Evolutionary conservation across 768 basidiomycete genomes (phyloP).

Genomic region (Macrolepiota albuminosa): DNA sequence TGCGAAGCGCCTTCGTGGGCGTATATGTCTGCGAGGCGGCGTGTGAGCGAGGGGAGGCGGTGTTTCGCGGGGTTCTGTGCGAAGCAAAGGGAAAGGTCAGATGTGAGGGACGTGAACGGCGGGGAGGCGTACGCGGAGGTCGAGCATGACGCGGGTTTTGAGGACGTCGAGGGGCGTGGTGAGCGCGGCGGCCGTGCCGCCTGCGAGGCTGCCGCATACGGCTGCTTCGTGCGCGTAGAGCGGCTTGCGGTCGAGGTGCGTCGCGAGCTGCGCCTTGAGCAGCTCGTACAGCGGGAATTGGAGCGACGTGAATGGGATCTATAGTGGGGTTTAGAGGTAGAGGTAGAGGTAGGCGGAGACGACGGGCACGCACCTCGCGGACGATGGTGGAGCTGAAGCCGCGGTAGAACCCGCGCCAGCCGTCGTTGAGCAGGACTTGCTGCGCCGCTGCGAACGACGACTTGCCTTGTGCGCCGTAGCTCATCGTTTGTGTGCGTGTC

Average conservation of each 20-base stretch:
- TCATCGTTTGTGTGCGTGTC: slow-evolving; percentile 84
- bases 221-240: slow-evolving; percentile 76
- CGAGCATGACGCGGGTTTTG: slow-evolving; percentile 97
- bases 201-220: slow-evolving; percentile 85
- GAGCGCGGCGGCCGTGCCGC: slow-evolving; percentile 81
- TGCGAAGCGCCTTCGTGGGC: slow-evolving; percentile 57
- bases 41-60: slow-evolving; percentile 48
- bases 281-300: slow-evolving; percentile 96
- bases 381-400: slow-evolving; percentile 79
- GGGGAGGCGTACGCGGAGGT: slow-evolving; percentile 53
- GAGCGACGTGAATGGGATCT: slow-evolving; percentile 96
- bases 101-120: no score
- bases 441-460: slow-evolving; percentile 61
- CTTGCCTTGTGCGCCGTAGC: slow-evolving; percentile 50
- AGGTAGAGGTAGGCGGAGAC: no score
- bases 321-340: background rate
- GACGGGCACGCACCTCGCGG: slow-evolving; percentile 28
- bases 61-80: slow-evolving; percentile 44
- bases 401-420: slow-evolving; percentile 78
- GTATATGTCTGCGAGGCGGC: slow-evolving; percentile 65
- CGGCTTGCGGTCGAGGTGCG: slow-evolving; percentile 44
- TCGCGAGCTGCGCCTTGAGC: slow-evolving; percentile 67
- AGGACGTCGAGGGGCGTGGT: slow-evolving; percentile 96
- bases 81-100: slow-evolving; percentile 13
- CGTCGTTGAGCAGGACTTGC: slow-evolving; percentile 54